These are phyloP conservation scores for Solanum pennellii DNA, from an alignment of 257 asterid genomes.

Conservation along the genomic window DNA sequence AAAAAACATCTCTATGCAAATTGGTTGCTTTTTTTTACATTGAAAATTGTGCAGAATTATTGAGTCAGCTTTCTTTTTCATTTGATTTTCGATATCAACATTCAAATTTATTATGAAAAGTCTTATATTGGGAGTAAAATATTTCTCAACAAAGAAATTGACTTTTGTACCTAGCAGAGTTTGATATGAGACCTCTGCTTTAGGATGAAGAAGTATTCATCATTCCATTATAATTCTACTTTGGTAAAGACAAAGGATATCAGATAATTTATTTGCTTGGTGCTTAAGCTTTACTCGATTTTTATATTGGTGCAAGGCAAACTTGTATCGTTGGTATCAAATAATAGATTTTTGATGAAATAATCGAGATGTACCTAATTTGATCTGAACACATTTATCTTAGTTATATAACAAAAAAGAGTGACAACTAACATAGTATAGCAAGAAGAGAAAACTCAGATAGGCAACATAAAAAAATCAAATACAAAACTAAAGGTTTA, in stretches of 20 bases:
- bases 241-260: neutral
- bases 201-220: too few relatives aligned
- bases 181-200: neutral
- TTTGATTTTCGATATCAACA: neutral
- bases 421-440: neutral
- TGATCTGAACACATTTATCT: rapidly evolving
- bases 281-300: neutral
- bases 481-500: too few relatives aligned
- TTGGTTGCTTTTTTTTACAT: neutral
- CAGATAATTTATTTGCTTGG: neutral
- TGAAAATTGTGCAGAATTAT: neutral
- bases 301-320: neutral
- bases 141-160: neutral
- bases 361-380: neutral
- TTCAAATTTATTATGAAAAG: neutral
- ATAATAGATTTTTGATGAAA: neutral
- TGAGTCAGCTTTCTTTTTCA: neutral
- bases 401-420: neutral
- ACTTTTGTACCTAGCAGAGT: neutral
- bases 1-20: neutral
- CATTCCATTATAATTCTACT: neutral
- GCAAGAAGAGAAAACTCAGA: neutral
- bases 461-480: neutral
- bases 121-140: neutral
- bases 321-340: neutral